Base-by-base conservation (phyloP, 306 rosid species). In the Astragalus membranaceus region DNA sequence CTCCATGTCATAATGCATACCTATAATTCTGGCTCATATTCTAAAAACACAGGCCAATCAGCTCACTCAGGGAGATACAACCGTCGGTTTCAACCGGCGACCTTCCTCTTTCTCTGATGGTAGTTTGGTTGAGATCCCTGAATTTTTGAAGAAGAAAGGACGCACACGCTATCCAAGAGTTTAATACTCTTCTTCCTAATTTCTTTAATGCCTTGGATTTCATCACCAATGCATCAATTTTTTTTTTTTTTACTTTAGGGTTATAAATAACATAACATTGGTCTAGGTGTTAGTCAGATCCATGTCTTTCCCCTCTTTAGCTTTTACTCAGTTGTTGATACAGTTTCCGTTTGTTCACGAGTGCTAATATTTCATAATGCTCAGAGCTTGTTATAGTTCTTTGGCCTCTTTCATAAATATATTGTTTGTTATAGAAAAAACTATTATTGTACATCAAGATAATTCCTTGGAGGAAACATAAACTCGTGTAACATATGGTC, bases 61-160 rank as follows among this genome's bases (percentile, higher is more conserved):
- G 69, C 75, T 77, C 59, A 64, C 86, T 67, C 96, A 85, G 61
- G 88, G 89, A 72, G 98, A 89, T 26, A 58, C 78, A 4, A 8
- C 60, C 61, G 49, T 57, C 13, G 81, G 95, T 71, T 70, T 70
- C 76, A 89, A 86, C 71, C 78, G 88, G 43, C 75, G 89, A 43
- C 83, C 92, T 36, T 80, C 96, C 68, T 53, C 92, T 36, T 90
- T 41, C 85, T 86, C 60, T 0, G 98, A 94, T 5, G 83, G 92
- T 29, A 79, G 96, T 55, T 74, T 87, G 12, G 53, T 62, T 4
- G 95, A 92, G 74, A 92, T 92, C 75, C 96, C 98, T 1, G 96
- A 92, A 76, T 90, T 94, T 85, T 77, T 94, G 70, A 91, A 87
- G 89, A 90, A 91, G 89, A 94, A 94, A 79, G 97, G 98, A 4